Evolutionary conservation across 1,139 yeast genomes (phyloP), one percentile per base, ranked within the genome.

Genomic region (Magnusiomyces sp.): DNA sequence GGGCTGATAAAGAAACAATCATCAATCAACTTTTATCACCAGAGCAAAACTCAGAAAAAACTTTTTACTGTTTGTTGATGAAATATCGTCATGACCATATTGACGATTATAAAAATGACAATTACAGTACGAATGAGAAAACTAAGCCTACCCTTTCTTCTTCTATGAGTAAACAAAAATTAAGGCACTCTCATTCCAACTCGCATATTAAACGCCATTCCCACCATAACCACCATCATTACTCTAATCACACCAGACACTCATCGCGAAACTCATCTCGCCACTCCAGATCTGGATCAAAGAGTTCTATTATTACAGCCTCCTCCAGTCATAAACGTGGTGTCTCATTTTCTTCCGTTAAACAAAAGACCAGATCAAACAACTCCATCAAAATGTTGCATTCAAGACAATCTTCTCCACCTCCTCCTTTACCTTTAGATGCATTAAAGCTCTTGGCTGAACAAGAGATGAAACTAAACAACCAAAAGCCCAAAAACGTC

Each of bases 61-160:
- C 92, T 50, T 92, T 92, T 59, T 94, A 92, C 67, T 83, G 88
- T 55, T 70, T 94, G 52, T 71, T 92, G 54, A 72, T 83, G 72
- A 82, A 87, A 60, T 92, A 92, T 66, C 77, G 97, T 57, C 85
- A 83, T 59, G 94, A 84, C 54, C 95, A 87, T 63, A 60, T 64
- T 45, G 62, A 58, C 16, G 54, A 52, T 32, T 19, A 20, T 19
- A 29, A 20, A 6, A 42, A 31, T 17, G 27, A 17, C 16, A 27
- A n/a, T 20, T 11, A 10, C 6, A 39, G 10, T 29, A 34, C 16
- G 9, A 14, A 34, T 5, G 37, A 23, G 29, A 23, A 23, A 23
- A 23, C n/a, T n/a, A n/a, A 23, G 7, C 6, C 29, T 5, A 23
- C 29, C 29, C 7, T 7, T 23, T 23, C 29, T 23, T 23, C 29